A percentile compares a stretch with the other conserved stretches of the same genome.
phyloP scores from a whole-genome alignment of 2,329 filamentous ascomycete genomes.

The Colletotrichum acutatum region DNA sequence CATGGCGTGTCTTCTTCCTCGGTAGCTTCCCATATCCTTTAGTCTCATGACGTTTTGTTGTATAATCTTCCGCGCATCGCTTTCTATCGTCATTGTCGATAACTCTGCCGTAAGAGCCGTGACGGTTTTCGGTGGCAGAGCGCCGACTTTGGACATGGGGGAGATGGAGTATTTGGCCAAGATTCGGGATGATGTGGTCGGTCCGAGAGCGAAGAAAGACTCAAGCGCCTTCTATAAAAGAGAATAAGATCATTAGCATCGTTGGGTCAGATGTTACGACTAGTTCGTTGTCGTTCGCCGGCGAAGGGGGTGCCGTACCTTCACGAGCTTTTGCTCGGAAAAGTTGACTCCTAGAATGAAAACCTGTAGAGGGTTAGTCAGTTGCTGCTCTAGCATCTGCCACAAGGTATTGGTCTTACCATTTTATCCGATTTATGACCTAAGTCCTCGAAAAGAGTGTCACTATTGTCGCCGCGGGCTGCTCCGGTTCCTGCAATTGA shows the following conservation, averaged over 20 bases:
- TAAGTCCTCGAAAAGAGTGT: not conserved
- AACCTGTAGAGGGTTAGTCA: conserved; percentile 61
- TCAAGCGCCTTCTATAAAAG: conserved; percentile 74
- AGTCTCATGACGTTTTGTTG: conserved; percentile 87
- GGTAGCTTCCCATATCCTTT: conserved; percentile 90
- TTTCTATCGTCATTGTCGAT: conserved; percentile 93
- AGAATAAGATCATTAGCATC: conserved; percentile 11
- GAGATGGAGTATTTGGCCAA: conserved; percentile 93
- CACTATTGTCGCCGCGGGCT: not conserved
- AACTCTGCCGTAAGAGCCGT: conserved; percentile 86
- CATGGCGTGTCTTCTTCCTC: conserved; percentile 93
- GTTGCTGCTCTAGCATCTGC: too few species aligned
- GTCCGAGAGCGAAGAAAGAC: conserved; percentile 87
- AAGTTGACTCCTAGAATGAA: conserved; percentile 91
- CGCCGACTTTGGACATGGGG: conserved; percentile 81
- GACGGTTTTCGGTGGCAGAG: conserved; percentile 79
- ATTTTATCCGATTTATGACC: conserved; percentile 15
- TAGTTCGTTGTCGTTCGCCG: not conserved
- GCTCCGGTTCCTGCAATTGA: not conserved
- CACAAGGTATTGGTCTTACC: not conserved
- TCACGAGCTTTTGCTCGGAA: conserved; percentile 82
- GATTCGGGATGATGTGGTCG: conserved; percentile 75
- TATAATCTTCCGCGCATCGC: conserved; percentile 81
- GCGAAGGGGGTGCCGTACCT: conserved; percentile 62
- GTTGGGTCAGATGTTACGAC: not conserved